Conservation (phyloP, 78 protist species). For the Dictyostelium firmibasis region DNA sequence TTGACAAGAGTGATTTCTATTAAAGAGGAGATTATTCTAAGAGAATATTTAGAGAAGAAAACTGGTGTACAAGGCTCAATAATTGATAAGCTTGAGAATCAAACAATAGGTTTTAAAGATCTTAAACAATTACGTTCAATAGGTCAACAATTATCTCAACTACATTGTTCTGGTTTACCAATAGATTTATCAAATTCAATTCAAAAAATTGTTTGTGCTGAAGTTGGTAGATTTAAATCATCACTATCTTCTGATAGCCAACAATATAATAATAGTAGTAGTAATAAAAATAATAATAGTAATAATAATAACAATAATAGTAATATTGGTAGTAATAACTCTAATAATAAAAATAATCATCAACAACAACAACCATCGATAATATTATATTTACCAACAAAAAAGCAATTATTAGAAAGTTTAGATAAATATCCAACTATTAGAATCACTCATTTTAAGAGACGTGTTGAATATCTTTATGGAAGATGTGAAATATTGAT, state of each 20-base stretch:
- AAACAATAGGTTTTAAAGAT: not conserved
- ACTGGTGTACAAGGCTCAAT: not conserved
- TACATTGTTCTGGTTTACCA: not conserved
- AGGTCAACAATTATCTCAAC: not conserved
- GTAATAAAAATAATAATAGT: not conserved
- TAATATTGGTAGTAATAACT: too few species aligned
- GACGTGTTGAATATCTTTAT: not conserved
- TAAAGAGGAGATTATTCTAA: not conserved
- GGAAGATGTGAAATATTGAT: slow-evolving; percentile 14
- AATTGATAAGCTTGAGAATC: slow-evolving; percentile 21
- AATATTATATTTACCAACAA: slow-evolving; percentile 6
- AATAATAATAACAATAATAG: too few species aligned
- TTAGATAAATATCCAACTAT: slow-evolving; percentile 5
- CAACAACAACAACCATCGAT: not conserved
- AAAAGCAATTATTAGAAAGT: not conserved
- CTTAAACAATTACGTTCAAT: slow-evolving; percentile 16
- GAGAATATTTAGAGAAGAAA: not conserved
- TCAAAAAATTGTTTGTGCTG: slow-evolving; percentile 18
- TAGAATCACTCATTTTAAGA: not conserved
- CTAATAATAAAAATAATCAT: too few species aligned
- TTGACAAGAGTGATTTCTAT: not conserved
- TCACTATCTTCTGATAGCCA: not conserved
- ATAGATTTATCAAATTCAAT: not conserved
- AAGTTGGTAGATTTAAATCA: slow-evolving; percentile 27
- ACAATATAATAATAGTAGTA: not conserved